Conservation (phyloP, 768 basidiomycete species). For the Cyclocybe cylindracea region DNA sequence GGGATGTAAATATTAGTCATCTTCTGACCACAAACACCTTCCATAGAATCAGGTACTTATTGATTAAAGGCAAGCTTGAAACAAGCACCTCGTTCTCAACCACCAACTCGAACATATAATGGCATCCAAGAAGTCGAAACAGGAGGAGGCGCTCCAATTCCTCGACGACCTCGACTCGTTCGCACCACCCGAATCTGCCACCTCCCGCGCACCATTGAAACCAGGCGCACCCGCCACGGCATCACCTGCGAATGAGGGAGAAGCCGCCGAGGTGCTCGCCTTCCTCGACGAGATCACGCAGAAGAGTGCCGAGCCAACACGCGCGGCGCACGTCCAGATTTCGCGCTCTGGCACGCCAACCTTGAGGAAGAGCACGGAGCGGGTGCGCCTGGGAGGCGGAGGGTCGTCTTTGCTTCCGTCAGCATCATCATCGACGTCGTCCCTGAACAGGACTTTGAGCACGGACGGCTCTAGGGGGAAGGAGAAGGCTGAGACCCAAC, state of each 20-base stretch:
- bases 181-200: slow-evolving; percentile 29
- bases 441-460: slow-evolving; percentile 33
- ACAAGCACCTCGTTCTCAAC: background rate
- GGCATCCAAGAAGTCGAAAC: slow-evolving; percentile 68
- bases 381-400: slow-evolving; percentile 63
- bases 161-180: slow-evolving; percentile 94
- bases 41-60: background rate
- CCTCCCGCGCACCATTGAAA: slow-evolving; percentile 5
- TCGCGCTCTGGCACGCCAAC: slow-evolving; percentile 73
- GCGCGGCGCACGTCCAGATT: slow-evolving; percentile 51
- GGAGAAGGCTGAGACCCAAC: slow-evolving; percentile 19
- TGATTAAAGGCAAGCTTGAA: background rate
- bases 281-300: slow-evolving; percentile 95
- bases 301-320: slow-evolving; percentile 81
- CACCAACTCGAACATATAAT: slow-evolving; percentile 18
- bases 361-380: slow-evolving; percentile 74
- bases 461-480: slow-evolving; percentile 18
- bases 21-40: too few species aligned
- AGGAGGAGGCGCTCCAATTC: slow-evolving; percentile 88
- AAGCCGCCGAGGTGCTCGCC: slow-evolving; percentile 80
- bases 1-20: background rate
- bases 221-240: slow-evolving; percentile 19
- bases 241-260: slow-evolving; percentile 47
- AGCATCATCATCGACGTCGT: slow-evolving; percentile 43
- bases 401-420: slow-evolving; percentile 40